phyloP scores from a whole-genome alignment of 2,329 filamentous ascomycete genomes.

The Ascochyta lentis region DNA sequence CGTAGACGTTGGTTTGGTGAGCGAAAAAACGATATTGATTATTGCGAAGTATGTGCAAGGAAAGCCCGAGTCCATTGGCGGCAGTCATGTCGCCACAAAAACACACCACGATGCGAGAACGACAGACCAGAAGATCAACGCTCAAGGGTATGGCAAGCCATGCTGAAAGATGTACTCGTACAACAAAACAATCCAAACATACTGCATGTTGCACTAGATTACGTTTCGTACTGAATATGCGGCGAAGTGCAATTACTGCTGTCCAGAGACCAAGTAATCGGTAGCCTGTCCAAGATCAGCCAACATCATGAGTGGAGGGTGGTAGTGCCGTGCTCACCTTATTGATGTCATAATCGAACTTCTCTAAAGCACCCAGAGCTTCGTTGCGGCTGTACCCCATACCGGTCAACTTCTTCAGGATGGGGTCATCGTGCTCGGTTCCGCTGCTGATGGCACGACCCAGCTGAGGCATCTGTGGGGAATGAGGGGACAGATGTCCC shows the following conservation, averaged over 20 bases:
- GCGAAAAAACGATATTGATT: slow-evolving; percentile 19
- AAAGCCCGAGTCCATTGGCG: slow-evolving; percentile 21
- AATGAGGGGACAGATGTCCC: slow-evolving; percentile 20
- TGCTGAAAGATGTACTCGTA: slow-evolving; percentile 43
- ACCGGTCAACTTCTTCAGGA: slow-evolving; percentile 83
- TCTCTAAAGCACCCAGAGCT: slow-evolving; percentile 82
- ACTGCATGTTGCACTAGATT: slow-evolving; percentile 16
- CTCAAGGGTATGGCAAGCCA: slow-evolving; percentile 37
- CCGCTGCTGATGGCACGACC: slow-evolving; percentile 75
- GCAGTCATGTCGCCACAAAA: slow-evolving; percentile 18
- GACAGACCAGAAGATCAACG: slow-evolving; percentile 25
- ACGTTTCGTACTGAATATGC: slow-evolving; percentile 5
- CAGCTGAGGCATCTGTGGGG: slow-evolving; percentile 52
- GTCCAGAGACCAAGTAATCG: slow-evolving; percentile 41
- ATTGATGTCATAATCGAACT: slow-evolving; percentile 95
- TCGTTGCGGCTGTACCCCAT: slow-evolving; percentile 85
- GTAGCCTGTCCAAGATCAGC: slow-evolving; percentile 42
- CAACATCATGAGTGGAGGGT: not conserved
- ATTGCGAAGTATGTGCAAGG: slow-evolving; percentile 36
- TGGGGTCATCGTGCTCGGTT: slow-evolving; percentile 87
- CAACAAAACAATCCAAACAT: slow-evolving; percentile 28
- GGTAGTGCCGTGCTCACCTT: slow-evolving; percentile 65
- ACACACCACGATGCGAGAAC: slow-evolving; percentile 13
- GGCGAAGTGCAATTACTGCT: slow-evolving; percentile 8
- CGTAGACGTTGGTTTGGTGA: not conserved